Percentiles rank a stretch among this genome's conserved stretches.
Conservation (phyloP, 805 yeast species). For the Teunomyces stri region DNA sequence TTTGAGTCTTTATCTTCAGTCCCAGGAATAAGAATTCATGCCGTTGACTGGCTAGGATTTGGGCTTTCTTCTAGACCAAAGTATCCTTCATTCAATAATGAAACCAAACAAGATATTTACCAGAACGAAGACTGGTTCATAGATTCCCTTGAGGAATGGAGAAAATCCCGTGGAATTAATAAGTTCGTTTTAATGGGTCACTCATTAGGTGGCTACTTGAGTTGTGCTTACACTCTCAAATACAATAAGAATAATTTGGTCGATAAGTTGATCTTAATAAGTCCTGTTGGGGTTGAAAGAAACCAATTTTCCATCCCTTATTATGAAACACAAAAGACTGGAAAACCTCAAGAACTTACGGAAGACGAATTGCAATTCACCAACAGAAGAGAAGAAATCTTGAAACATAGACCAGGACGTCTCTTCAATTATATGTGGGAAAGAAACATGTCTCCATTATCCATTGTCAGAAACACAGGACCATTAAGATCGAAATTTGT, state of each 20-base stretch:
- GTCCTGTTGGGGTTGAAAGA: constrained; percentile 46
- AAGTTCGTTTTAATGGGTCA: constrained; percentile 41
- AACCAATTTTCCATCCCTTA: constrained; percentile 24
- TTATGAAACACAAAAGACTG: constrained; percentile 16
- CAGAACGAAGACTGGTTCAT: constrained; percentile 43
- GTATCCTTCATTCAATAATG: constrained; percentile 30
- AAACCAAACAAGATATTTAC: constrained; percentile 33
- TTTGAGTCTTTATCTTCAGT: constrained; percentile 47
- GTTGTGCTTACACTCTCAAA: constrained; percentile 42
- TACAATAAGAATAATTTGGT: constrained; percentile 34
- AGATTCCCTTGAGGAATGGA: constrained; percentile 44
- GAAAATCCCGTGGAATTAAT: constrained; percentile 32
- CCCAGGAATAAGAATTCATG: constrained; percentile 58
- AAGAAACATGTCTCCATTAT: constrained; percentile 53
- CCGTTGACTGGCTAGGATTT: constrained; percentile 70
- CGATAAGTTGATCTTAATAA: constrained; percentile 37
- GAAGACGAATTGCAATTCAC: constrained; percentile 7
- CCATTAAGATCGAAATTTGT: constrained; percentile 53
- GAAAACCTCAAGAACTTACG: constrained; percentile 10
- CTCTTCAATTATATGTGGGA: constrained; percentile 49
- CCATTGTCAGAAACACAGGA: constrained; percentile 48
- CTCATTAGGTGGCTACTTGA: constrained; percentile 45
- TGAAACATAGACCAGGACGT: constrained; percentile 15
- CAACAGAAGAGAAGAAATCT: constrained; percentile 7
- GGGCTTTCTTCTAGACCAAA: constrained; percentile 64